phyloP scores from a whole-genome alignment of 805 yeast genomes.

The Torulaspora quercuum region DNA sequence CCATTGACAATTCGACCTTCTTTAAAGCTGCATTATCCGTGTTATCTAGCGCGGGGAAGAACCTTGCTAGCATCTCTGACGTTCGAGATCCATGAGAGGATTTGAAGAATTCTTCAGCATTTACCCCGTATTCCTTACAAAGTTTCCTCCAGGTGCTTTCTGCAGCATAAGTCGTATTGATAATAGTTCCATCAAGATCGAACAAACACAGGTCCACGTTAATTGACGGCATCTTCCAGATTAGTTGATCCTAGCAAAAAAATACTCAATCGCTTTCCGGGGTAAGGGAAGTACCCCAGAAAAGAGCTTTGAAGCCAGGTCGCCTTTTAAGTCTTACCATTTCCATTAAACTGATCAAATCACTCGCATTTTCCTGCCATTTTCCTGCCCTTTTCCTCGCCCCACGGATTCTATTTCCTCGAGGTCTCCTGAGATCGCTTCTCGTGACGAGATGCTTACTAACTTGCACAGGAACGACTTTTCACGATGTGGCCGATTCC shows the following conservation, averaged over 20 bases:
- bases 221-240: slow-evolving; percentile 4
- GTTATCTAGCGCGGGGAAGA: slow-evolving; percentile 65
- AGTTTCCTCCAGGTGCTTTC: slow-evolving; percentile 70
- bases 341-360: no score
- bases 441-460: no score
- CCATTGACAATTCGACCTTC: slow-evolving; percentile 59
- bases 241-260: background rate
- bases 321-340: no score
- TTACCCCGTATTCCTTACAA: slow-evolving; percentile 52
- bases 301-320: no score
- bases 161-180: slow-evolving; percentile 71
- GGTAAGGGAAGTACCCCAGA: no score
- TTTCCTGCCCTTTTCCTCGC: no score
- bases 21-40: slow-evolving; percentile 49
- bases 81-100: slow-evolving; percentile 76
- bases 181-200: slow-evolving; percentile 80
- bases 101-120: slow-evolving; percentile 60
- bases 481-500: no score
- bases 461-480: no score
- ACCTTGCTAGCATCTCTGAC: slow-evolving; percentile 59
- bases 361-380: no score
- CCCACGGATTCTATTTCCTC: no score
- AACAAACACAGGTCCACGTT: slow-evolving; percentile 42
- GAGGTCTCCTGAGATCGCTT: no score
- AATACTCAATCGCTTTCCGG: no score